phyloP scores from a whole-genome alignment of 179 eudicot genomes.

The Spinacia oleracea region DNA sequence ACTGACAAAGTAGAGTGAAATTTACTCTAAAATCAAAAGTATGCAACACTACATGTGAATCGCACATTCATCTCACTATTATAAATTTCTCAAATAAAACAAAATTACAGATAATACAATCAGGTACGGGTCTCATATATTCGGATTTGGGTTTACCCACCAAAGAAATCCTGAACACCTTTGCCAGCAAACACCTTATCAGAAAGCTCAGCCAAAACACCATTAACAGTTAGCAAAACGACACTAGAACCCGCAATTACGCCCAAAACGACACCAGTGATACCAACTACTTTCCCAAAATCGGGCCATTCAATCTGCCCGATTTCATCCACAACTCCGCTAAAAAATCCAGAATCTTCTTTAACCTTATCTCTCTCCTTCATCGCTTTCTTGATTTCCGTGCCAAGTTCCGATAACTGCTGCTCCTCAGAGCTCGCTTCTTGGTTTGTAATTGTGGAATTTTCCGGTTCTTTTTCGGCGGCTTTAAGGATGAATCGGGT shows the following conservation, averaged over 20 bases:
- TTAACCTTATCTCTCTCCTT: constrained; percentile 36
- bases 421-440: constrained; percentile 18
- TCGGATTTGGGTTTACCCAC: constrained; percentile 13
- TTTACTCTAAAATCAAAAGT: not conserved
- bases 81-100: not conserved
- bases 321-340: constrained; percentile 64
- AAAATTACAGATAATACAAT: not conserved
- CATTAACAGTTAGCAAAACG: constrained; percentile 86
- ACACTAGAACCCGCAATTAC: constrained; percentile 88
- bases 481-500: constrained; percentile 18
- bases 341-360: constrained; percentile 30
- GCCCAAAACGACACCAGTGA: constrained; percentile 80
- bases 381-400: constrained; percentile 51
- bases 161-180: constrained; percentile 94
- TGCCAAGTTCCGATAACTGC: constrained; percentile 42
- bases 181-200: constrained; percentile 77
- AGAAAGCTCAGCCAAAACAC: constrained; percentile 83
- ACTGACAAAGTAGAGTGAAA: not conserved
- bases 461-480: constrained; percentile 22
- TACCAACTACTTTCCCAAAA: constrained; percentile 56
- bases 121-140: not conserved
- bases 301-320: constrained; percentile 74
- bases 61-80: not conserved
- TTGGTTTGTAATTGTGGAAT: not conserved
- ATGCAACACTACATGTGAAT: not conserved